Conservation (phyloP, 192 early-diverging fungal genomes). For the Nowakowskiella sp. region DNA sequence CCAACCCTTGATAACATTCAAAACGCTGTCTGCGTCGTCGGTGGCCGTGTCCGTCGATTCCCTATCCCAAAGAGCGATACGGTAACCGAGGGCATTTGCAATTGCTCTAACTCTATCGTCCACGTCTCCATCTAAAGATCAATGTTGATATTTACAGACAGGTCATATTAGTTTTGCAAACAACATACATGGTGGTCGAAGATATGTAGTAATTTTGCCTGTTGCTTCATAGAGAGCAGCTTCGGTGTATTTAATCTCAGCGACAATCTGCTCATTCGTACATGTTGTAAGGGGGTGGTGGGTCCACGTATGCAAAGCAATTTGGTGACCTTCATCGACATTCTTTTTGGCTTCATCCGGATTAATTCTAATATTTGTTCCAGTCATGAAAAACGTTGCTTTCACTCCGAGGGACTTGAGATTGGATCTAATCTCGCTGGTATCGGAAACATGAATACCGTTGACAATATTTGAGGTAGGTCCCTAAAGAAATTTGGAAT, state of each 20-base stretch:
- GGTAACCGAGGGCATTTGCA: conserved; percentile 44
- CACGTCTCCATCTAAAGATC: conserved; percentile 64
- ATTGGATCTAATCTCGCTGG: not conserved
- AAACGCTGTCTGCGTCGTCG: too few species aligned
- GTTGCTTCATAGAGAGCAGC: conserved; percentile 29
- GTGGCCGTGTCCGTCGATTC: conserved; percentile 27
- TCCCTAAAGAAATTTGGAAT: too few species aligned
- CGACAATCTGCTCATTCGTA: conserved; percentile 48
- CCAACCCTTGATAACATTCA: too few species aligned
- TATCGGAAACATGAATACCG: too few species aligned
- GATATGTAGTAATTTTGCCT: conserved; percentile 36
- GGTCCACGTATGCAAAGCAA: conserved; percentile 39
- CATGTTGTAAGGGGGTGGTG: conserved; percentile 46
- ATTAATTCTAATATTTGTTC: conserved; percentile 5
- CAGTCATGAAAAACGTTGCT: conserved; percentile 32
- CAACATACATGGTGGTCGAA: conserved; percentile 64
- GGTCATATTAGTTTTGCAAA: too few species aligned
- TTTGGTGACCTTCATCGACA: conserved; percentile 21
- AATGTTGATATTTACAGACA: too few species aligned
- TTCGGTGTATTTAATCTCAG: conserved; percentile 61
- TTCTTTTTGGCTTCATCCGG: too few species aligned
- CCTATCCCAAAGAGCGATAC: conserved; percentile 27
- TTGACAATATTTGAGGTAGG: too few species aligned
- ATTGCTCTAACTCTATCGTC: conserved; percentile 66
- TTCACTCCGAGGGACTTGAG: conserved; percentile 5